Conservation (phyloP, 1,139 yeast genomes). For the Pichia sp. region DNA sequence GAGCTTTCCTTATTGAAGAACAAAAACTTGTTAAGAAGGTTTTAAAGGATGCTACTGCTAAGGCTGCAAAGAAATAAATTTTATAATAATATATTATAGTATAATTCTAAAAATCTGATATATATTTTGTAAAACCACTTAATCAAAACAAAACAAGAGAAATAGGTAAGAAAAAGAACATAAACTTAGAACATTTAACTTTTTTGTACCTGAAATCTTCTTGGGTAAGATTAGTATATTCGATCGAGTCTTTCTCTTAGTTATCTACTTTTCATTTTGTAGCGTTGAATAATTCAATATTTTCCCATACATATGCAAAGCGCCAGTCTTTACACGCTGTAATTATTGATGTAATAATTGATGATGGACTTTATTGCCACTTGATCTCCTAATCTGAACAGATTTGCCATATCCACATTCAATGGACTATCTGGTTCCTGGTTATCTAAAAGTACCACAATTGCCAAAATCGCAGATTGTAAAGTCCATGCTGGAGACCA, state of each 20-base stretch:
- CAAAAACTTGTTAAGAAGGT: conserved; percentile 99
- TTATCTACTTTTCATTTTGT: too few relatives aligned
- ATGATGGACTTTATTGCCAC: conserved; percentile 54
- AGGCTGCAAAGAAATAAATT: conserved; percentile 53
- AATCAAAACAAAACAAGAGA: too few relatives aligned
- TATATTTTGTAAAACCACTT: too few relatives aligned
- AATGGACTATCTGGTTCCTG: conserved; percentile 87
- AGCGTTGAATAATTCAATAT: too few relatives aligned
- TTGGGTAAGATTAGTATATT: too few relatives aligned
- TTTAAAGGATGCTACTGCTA: conserved; percentile 87
- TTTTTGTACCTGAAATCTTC: too few relatives aligned
- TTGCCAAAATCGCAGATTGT: conserved; percentile 61
- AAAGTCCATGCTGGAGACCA: conserved; percentile 94
- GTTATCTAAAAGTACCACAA: conserved; percentile 55
- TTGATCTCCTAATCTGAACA: conserved; percentile 50
- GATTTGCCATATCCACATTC: conserved; percentile 79
- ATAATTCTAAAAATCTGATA: too few relatives aligned
- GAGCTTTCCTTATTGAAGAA: conserved; percentile 99
- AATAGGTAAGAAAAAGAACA: too few relatives aligned
- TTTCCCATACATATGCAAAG: background rate
- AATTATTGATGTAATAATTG: conserved; percentile 35
- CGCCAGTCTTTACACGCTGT: background rate
- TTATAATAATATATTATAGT: too few relatives aligned
- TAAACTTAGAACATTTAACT: too few relatives aligned
- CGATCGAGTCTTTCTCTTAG: too few relatives aligned